Evolutionary conservation across 2,329 filamentous ascomycete genomes (phyloP).

Genomic region (Xylaria digitata): DNA sequence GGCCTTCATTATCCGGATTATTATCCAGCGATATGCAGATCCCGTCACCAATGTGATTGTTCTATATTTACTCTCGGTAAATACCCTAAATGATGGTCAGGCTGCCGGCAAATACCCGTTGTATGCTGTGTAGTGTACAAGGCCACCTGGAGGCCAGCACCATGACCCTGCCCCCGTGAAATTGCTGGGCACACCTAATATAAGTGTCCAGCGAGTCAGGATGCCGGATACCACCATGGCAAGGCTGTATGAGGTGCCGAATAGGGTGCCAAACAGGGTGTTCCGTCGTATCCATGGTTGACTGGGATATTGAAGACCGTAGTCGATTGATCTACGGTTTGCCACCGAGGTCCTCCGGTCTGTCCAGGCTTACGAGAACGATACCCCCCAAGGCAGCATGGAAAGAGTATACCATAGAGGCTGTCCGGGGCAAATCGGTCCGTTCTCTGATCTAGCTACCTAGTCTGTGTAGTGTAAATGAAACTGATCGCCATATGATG

Average conservation of each 20-base stretch:
- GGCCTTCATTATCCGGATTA: conserved; percentile 34
- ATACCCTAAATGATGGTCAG: conserved; percentile 12
- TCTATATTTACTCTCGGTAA: conserved; percentile 34
- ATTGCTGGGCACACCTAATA: conserved; percentile 1
- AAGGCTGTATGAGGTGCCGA: conserved; percentile 25
- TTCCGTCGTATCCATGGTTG: conserved; percentile 6
- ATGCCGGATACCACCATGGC: conserved; percentile 18
- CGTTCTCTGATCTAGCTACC: not conserved
- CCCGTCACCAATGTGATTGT: conserved; percentile 19
- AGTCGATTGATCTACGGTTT: not conserved
- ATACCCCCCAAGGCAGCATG: not conserved
- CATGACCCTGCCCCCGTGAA: not conserved
- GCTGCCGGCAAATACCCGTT: conserved; percentile 30
- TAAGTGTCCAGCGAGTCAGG: not conserved
- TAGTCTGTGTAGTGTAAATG: not conserved
- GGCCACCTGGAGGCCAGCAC: not conserved
- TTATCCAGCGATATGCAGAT: conserved; percentile 35
- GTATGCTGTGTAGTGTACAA: conserved; percentile 1
- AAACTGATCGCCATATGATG: not conserved
- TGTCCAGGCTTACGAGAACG: not conserved
- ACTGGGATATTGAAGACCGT: not conserved
- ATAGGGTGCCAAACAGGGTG: conserved; percentile 23
- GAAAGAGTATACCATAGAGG: not conserved
- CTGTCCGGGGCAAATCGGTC: not conserved
- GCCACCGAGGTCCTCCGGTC: not conserved